These are phyloP conservation scores for Mycosarcoma mackinlayi DNA, from an alignment of 1,284 basidiomycete genomes.

Conservation along the genomic window DNA sequence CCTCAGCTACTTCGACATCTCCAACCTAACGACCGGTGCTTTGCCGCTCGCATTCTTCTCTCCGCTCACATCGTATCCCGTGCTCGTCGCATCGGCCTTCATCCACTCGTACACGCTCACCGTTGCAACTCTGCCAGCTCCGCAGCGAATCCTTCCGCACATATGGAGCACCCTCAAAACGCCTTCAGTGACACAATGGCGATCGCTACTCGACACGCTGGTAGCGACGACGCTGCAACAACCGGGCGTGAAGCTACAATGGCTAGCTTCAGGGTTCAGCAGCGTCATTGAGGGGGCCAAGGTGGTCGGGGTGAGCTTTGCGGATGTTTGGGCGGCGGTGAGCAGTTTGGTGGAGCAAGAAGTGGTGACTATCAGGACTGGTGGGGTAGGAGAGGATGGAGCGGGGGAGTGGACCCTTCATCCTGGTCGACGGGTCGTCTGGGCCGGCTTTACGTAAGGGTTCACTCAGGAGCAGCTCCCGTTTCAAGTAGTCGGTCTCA, in stretches of 20 bases:
- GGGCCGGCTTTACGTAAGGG: constrained; percentile 17
- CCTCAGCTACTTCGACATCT: not conserved
- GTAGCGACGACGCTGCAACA: constrained; percentile 5
- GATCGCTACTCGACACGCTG: constrained; percentile 11
- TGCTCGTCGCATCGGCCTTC: constrained; percentile 12
- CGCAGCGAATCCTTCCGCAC: constrained; percentile 11
- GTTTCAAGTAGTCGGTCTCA: no score
- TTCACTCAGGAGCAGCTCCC: no score
- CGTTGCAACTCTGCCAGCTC: not conserved
- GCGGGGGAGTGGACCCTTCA: constrained; percentile 11
- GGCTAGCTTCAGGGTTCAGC: constrained; percentile 14
- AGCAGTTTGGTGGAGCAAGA: not conserved
- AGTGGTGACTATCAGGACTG: constrained; percentile 3
- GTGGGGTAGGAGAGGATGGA: not conserved
- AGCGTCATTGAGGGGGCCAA: not conserved
- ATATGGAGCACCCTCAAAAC: constrained; percentile 28
- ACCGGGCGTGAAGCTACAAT: constrained; percentile 15
- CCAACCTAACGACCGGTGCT: constrained; percentile 1
- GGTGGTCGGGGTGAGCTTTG: constrained; percentile 13
- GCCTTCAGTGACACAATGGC: constrained; percentile 4
- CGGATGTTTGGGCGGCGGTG: constrained; percentile 15
- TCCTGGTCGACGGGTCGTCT: constrained; percentile 3
- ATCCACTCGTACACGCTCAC: constrained; percentile 6
- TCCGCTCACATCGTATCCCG: not conserved
- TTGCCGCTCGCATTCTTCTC: constrained; percentile 30